Percentiles rank a stretch among this genome's conserved stretches.
phyloP scores from a whole-genome alignment of 2,329 filamentous ascomycete genomes.

The Calonectria multiphialidica region DNA sequence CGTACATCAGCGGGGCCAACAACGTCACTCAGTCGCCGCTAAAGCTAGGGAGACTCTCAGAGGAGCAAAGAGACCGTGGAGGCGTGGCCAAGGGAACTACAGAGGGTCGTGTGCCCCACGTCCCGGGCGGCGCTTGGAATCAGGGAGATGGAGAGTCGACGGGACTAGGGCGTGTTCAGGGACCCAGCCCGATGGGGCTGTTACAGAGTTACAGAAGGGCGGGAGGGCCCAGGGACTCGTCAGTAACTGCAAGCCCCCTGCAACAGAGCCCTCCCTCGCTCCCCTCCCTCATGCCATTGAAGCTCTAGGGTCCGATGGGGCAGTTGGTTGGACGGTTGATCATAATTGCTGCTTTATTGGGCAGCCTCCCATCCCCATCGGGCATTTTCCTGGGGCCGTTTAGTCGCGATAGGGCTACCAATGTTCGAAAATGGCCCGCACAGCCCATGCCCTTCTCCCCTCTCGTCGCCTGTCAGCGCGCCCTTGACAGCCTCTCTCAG shows the following conservation, averaged over 20 bases:
- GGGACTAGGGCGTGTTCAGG: constrained; percentile 16
- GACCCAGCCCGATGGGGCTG: constrained; percentile 16
- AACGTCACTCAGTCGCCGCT: constrained; percentile 35
- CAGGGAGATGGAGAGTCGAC: constrained; percentile 26
- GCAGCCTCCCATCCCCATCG: constrained; percentile 16
- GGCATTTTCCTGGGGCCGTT: constrained; percentile 6
- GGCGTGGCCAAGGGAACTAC: constrained; percentile 5
- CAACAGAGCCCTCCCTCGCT: background rate
- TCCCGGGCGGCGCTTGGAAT: constrained; percentile 31
- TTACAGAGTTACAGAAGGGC: constrained; percentile 18
- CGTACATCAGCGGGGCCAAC: constrained; percentile 31
- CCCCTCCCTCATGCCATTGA: constrained; percentile 7
- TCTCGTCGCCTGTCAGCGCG: background rate
- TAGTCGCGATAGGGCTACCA: constrained; percentile 18
- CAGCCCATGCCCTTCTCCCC: background rate
- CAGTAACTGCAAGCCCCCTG: constrained; percentile 7
- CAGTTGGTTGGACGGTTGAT: constrained; percentile 13
- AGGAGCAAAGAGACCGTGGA: constrained; percentile 9
- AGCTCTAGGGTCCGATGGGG: constrained; percentile 13
- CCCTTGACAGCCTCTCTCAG: constrained; percentile 8
- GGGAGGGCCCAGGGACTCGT: constrained; percentile 17
- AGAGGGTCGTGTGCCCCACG: constrained; percentile 35
- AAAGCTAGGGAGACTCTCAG: constrained; percentile 20
- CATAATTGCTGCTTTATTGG: constrained; percentile 19
- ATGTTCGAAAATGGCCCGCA: constrained; percentile 13